A percentile compares a stretch with the other conserved stretches of the same genome.
Evolutionary conservation across 2,329 filamentous ascomycete species (phyloP).

Genomic region (Fusarium staphyleae): DNA sequence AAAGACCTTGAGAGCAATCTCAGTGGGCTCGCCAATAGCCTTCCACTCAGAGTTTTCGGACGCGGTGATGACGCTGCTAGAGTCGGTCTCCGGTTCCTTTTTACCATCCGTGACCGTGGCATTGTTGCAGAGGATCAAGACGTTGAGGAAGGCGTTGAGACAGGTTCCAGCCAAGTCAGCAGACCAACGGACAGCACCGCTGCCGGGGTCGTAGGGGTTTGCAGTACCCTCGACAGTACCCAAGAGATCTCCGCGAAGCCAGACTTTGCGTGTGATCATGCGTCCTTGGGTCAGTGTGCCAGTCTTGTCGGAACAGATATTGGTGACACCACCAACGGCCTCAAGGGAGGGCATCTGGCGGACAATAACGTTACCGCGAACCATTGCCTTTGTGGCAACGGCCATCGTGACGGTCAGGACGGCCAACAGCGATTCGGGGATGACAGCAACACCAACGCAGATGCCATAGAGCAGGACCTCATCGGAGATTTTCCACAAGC

Average conservation of each 20-base stretch:
- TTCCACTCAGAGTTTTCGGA: conserved; percentile 58
- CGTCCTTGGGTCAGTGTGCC: conserved; percentile 71
- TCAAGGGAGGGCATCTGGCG: conserved; percentile 71
- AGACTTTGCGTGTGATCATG: conserved; percentile 70
- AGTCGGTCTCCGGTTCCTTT: conserved; percentile 55
- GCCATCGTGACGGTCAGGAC: conserved; percentile 77
- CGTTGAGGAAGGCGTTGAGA: conserved; percentile 58
- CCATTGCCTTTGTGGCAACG: conserved; percentile 70
- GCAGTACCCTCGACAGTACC: conserved; percentile 62
- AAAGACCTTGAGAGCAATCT: conserved; percentile 77
- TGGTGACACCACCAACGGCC: conserved; percentile 72
- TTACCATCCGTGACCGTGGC: conserved; percentile 57
- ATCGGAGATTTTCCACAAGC: conserved; percentile 59
- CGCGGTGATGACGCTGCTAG: conserved; percentile 56
- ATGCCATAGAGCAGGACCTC: conserved; percentile 69
- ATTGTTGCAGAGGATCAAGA: conserved; percentile 69
- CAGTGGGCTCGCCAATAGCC: conserved; percentile 72
- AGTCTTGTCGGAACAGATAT: conserved; percentile 75
- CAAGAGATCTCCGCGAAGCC: conserved; percentile 62
- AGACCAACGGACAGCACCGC: conserved; percentile 58
- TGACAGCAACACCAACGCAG: conserved; percentile 68
- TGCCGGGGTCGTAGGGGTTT: conserved; percentile 68
- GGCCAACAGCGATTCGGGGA: conserved; percentile 71
- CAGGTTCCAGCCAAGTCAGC: conserved; percentile 49
- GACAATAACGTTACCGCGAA: conserved; percentile 69